Conservation (phyloP, 1,139 yeast genomes). For the Geotrichum macrosporum region DNA sequence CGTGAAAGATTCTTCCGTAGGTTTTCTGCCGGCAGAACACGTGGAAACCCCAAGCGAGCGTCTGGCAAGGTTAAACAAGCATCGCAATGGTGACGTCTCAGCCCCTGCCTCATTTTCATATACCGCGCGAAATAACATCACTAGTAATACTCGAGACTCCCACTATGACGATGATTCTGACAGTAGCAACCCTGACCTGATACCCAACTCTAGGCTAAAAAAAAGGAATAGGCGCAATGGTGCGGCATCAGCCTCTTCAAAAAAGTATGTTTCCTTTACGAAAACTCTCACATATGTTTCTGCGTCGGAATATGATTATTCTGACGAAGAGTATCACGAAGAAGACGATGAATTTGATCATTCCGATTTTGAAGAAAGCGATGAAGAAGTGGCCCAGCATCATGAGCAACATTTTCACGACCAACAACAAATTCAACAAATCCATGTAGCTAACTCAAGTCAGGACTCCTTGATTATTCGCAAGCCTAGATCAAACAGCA, state of each 20-base stretch:
- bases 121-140: constrained; percentile 9
- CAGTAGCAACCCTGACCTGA: neutral
- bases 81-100: constrained; percentile 72
- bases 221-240: neutral
- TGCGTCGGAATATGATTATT: constrained; percentile 32
- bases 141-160: neutral
- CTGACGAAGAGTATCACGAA: constrained; percentile 26
- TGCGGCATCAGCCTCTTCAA: neutral
- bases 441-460: neutral
- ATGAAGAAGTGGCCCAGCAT: constrained; percentile 4
- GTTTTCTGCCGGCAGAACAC: constrained; percentile 96
- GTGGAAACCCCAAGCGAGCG: constrained; percentile 89
- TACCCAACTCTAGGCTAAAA: constrained; percentile 8
- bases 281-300: constrained; percentile 30
- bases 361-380: constrained; percentile 20
- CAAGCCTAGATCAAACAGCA: constrained; percentile 12
- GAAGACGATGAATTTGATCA: constrained; percentile 29
- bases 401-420: neutral
- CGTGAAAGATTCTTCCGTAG: constrained; percentile 57
- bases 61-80: constrained; percentile 84
- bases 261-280: constrained; percentile 30
- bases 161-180: neutral
- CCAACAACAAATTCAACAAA: neutral
- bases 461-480: constrained; percentile 6
- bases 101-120: constrained; percentile 18